Base-by-base conservation (phyloP, 495 filamentous ascomycete species). In the Penicillium goetzii region DNA sequence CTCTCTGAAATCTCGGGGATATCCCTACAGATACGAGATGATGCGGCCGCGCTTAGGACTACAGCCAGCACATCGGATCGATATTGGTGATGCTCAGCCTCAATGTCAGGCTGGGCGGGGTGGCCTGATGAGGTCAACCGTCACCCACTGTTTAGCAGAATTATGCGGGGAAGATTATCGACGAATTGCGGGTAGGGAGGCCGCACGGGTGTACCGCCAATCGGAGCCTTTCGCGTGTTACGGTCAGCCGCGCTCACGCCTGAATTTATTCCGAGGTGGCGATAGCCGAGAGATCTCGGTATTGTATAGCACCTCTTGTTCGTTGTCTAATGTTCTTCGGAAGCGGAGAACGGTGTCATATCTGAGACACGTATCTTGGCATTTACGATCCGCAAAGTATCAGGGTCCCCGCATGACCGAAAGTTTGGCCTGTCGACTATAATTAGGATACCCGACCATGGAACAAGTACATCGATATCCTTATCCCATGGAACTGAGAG, bases 361-460 rank as follows among this genome's bases (percentile, higher is more conserved):
- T 33, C 51, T 54, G 17, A 54, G 28, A 54, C 51, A 54, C n/a
- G 2, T 21, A 5, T 54, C 51, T 54, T 21, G 30, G 51, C n/a
- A 12, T 7, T 54, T 21, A 19, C 1, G 23, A 34, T 23, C 12
- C 12, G 25, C 51, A 34, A 36, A 14, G 19, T 34, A 32, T 33
- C 12, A 14, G 17, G 30, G n/a, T 36, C 51, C 28, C 30, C 51
- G 26, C 51, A 30, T 54, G 28, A 34, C 17, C 15, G 30, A 33
- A 14, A 30, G 9, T 1, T 23, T 33, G 30, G 15, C 51, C 11
- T 26, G 30, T 36, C 11, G 30, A 54, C 51, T 54, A 54, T 10
- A 19, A 30, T 54, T 54, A 54, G 51, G 12, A 52, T 21, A 4
- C 30, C 28, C 50, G 25, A 52, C 50, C 50, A 32, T 52, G 50